Evolutionary conservation across 805 yeast genomes (phyloP), one percentile per base, ranked within the genome.

Genomic region (Yarrowia keelungensis): DNA sequence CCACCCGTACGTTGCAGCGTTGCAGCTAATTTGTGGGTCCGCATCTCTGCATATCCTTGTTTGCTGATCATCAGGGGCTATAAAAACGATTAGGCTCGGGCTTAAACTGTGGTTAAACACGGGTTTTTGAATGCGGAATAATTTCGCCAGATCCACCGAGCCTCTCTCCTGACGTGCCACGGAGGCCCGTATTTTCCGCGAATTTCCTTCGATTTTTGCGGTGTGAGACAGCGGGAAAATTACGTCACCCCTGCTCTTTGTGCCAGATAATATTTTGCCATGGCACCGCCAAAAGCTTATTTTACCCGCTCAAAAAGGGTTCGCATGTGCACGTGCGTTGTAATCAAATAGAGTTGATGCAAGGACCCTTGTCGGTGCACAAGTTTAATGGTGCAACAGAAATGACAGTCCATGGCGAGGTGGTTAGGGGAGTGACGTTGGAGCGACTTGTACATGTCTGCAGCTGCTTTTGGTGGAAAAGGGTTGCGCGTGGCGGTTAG

Each of bases 51-150:
- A 39, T n/a, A 10, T n/a, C 45, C 32, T 56, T 56, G 47, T 56
- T 42, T 56, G 64, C 42, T 56, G 64, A 56, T 56, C 64, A 56
- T 56, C 64, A 56, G 64, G 64, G 64, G 64, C 39, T 56, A 12
- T 22, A 42, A 42, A 42, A 4, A 3, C 36, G 36, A 22, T 38
- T 53, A 53, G 16, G 36, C 59, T 53, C 36, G 39, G 22, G 45
- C 14, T 32, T 15, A 9, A 32, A 26, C 39, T 19, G 19, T 19
- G 19, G 19, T 19, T 19, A 19, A 19, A 19, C 19, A 19, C 19
- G 19, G 19, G 19, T 19, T 19, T 19, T 19, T 19, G 19, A 19
- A 19, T 19, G 19, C 19, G 19, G 19, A 19, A 19, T 19, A 19
- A 19, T 19, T 19, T 19, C 19, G 19, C 19, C 19, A 19, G 19